Evolutionary conservation across 2,329 filamentous ascomycete species (phyloP), one percentile per base, ranked within the genome.

Genomic region (Exophiala xenobiotica): DNA sequence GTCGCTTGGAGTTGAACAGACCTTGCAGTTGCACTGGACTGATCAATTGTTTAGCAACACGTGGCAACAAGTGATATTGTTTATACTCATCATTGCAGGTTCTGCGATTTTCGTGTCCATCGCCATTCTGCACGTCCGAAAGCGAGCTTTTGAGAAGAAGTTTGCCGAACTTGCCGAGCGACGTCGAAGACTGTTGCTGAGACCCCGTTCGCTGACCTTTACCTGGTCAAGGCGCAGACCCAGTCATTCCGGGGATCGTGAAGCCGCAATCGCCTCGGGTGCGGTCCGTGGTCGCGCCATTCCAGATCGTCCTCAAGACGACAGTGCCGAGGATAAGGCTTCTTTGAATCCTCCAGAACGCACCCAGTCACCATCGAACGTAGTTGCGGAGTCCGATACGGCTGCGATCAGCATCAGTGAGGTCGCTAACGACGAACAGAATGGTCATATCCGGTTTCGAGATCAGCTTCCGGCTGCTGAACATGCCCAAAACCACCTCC

Each of bases 71-170:
- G 54, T 72, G 37, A 61, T 74, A 52, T 63, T 77, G 1, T 74
- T 76, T 51, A 42, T 74, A n/a, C 65, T 76, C 16, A 76, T 76
- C 44, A 69, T 76, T 49, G 54, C 74, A 6, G 74, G 74, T 12
- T 74, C 71, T 11, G 68, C 73, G 3, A 72, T 76, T 8, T 72
- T 73, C 39, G 74, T 77, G 1, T 74, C 70, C 6, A 67, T 64
- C 2, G 72, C 71, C 38, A 70, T 75, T 8, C 68, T 76, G 4
- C 65, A 69, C 31, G 63, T 76, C 12, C 62, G 74, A 27, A 68
- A 67, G 55, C 62, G 41, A 57, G 65, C 40, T 56, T 74, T 54
- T 57, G 63, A 53, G 55, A 61, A 57, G 54, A 62, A 49, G 38
- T 49, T 63, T 39, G 48, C 45, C 18, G 54, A 61, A 23, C 56